Evolutionary conservation across 768 basidiomycete species (phyloP).

Genomic region (Russula ochroleuca): DNA sequence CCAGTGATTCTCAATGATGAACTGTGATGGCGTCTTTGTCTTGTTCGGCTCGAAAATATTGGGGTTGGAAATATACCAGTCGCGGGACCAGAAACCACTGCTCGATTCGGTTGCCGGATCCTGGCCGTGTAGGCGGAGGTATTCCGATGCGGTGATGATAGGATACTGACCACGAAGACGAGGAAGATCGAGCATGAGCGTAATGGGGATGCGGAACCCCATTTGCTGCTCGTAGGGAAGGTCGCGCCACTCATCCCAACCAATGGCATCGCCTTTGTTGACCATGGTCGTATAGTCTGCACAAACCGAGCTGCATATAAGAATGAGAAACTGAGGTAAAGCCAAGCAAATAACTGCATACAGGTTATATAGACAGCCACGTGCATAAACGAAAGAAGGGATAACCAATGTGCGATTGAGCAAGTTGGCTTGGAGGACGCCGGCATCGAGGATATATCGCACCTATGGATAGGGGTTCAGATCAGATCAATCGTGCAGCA

Average conservation of each 20-base stretch:
- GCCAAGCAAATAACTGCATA: conserved; percentile 24
- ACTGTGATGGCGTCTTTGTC: conserved; percentile 31
- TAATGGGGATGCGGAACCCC: conserved; percentile 38
- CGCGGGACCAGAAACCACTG: conserved; percentile 40
- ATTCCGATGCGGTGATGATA: conserved; percentile 43
- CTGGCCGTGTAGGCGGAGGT: conserved; percentile 40
- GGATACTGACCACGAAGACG: conserved; percentile 38
- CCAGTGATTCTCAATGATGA: conserved; percentile 39
- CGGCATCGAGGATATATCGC: conserved; percentile 47
- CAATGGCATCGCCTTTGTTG: conserved; percentile 43
- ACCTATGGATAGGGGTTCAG: conserved; percentile 32
- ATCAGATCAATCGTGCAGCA: no score
- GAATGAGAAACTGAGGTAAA: background rate
- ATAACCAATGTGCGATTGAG: conserved; percentile 44
- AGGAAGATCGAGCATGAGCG: conserved; percentile 42
- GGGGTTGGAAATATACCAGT: conserved; percentile 35
- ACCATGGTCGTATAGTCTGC: conserved; percentile 43
- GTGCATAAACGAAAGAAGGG: conserved; percentile 45
- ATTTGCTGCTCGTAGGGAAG: conserved; percentile 38
- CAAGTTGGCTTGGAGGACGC: conserved; percentile 41
- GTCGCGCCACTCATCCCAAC: conserved; percentile 41
- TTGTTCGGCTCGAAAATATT: conserved; percentile 30
- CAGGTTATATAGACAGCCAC: conserved; percentile 43
- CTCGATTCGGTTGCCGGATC: conserved; percentile 36
- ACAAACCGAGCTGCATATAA: conserved; percentile 34